A percentile compares a stretch with the other conserved stretches of the same genome.
These are phyloP conservation scores for Metschnikowia kunwiensis DNA, from an alignment of 805 yeast species.

Conservation along the genomic window DNA sequence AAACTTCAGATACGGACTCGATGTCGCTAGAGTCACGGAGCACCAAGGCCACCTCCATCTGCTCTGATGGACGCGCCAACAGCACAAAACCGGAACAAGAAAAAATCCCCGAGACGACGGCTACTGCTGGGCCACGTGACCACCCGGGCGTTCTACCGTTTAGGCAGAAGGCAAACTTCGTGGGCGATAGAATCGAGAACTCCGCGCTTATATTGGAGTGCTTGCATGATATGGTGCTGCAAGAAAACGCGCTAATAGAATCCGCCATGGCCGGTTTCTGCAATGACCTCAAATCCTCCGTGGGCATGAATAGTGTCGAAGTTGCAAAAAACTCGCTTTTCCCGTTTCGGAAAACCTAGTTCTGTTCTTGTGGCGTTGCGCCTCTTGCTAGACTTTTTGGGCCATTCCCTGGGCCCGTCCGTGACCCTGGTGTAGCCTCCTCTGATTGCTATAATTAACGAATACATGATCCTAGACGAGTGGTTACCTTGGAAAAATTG, in stretches of 20 bases:
- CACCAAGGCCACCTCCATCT: conserved; percentile 9
- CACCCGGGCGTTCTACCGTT: neutral
- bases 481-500: no score
- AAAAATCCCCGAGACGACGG: no score
- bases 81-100: no score
- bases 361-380: no score
- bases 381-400: no score
- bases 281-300: conserved; percentile 17
- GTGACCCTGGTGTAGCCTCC: no score
- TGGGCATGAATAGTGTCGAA: conserved; percentile 23
- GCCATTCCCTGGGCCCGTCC: no score
- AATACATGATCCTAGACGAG: no score
- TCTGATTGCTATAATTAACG: no score
- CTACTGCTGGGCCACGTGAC: no score
- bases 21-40: conserved; percentile 3
- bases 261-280: conserved; percentile 16
- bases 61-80: no score
- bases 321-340: conserved; percentile 5
- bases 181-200: conserved; percentile 1
- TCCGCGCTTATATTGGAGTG: conserved; percentile 24
- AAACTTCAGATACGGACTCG: conserved; percentile 5
- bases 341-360: conserved; percentile 3
- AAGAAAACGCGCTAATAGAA: conserved; percentile 22
- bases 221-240: conserved; percentile 25
- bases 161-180: neutral